Evolutionary conservation across 768 basidiomycete species (phyloP).

Genomic region (Agrocybe praecox): DNA sequence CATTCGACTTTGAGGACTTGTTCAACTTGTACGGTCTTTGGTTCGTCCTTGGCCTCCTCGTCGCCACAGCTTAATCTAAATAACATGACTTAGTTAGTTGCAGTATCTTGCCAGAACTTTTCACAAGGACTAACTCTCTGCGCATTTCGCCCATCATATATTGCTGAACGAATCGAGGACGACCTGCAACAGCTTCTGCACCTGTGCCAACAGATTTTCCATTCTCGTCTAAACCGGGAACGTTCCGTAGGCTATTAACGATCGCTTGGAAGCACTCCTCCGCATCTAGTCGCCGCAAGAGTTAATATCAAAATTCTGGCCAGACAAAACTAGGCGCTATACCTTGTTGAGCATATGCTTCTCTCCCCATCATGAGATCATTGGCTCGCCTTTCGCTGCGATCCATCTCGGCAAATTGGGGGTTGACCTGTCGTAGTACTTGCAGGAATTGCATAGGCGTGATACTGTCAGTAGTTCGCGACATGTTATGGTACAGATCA

Average conservation of each 20-base stretch:
- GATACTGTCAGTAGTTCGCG: constrained; percentile 72
- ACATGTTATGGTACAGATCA: constrained; percentile 74
- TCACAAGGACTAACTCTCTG: constrained; percentile 50
- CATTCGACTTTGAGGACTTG: constrained; percentile 89
- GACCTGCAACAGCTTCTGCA: constrained; percentile 26
- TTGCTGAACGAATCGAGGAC: constrained; percentile 74
- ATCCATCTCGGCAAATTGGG: constrained; percentile 86
- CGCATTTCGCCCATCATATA: constrained; percentile 80
- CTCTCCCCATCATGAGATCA: constrained; percentile 35
- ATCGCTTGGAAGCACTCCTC: constrained; percentile 89
- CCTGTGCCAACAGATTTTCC: constrained; percentile 34
- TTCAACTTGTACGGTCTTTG: constrained; percentile 62
- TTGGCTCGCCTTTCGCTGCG: constrained; percentile 40
- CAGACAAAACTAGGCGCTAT: background rate
- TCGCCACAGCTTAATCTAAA: constrained; percentile 80
- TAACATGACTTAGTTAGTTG: background rate
- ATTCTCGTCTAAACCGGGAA: constrained; percentile 47
- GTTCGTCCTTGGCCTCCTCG: constrained; percentile 65
- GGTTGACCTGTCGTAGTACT: constrained; percentile 72
- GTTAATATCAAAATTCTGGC: background rate
- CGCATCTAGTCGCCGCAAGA: constrained; percentile 53
- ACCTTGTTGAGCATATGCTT: constrained; percentile 79
- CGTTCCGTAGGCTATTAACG: constrained; percentile 69
- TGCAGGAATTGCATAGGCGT: constrained; percentile 71
- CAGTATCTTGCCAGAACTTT: background rate